Evolutionary conservation across 2,329 filamentous ascomycete species (phyloP), one percentile per base, ranked within the genome.

Genomic region (Elsinoe batatas): DNA sequence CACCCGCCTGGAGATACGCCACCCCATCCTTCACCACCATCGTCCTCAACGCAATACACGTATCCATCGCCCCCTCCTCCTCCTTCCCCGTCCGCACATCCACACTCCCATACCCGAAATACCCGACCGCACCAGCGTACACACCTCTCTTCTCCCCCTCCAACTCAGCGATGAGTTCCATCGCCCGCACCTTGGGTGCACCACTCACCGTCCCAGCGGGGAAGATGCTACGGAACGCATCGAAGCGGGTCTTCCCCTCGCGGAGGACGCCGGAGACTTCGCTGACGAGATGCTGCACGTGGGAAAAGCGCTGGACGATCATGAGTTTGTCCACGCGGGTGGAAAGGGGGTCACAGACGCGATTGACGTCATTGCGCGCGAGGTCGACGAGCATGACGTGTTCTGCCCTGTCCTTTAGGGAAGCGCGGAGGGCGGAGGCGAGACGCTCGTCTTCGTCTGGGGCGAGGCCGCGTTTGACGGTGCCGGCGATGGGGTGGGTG

Each of bases 351-450:
- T 96, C 90, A 70, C 89, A 95, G 18, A 98, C 88, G 49, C 93
- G 85, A 74, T 96, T 97, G 63, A 98, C 83, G 70, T 98, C 93
- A 76, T 98, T 97, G 57, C 93, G 83, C 11, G 93, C 93, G 56
- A 97, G 78, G 69, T 98, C 91, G 46, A 97, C 93, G 63, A 98
- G 76, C 93, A 98, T 98, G 65, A 97, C 91, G 75, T 97, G 90
- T 74, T 95, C 88, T 51, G 88, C 88, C 54, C 88, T 83, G 74
- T 98, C 93, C 72, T 98, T 97, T 62, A 95, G 77, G 55, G 85
- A 94, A 64, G 76, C 80, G 47, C 83, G 80, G 57, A 95, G 81
- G 71, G 89, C 86, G 44, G 83, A 78, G 8, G 91, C 90, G 22
- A 96, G 81, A 13, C 74, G 76, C 62, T 86, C 83, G 68, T 98